Evolutionary conservation across 2,329 filamentous ascomycete species (phyloP), one percentile per base, ranked within the genome.

Genomic region (Pseudodiploospora longispora): DNA sequence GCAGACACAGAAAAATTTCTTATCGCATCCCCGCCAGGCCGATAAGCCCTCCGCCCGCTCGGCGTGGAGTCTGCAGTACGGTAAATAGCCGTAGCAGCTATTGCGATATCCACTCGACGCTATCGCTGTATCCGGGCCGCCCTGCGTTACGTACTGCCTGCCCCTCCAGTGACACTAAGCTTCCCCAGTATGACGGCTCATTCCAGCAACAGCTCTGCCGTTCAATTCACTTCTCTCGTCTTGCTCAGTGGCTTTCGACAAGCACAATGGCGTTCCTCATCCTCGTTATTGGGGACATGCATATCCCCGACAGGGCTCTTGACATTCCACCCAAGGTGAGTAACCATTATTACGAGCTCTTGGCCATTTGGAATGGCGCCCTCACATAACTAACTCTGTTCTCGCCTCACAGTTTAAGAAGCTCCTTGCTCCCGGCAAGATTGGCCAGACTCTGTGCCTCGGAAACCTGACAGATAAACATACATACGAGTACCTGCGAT

Each of bases 271-370:
- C 88, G 52, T 87, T 91, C 68, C 76, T 95, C 55, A 89, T 95
- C 61, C 79, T 95, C 62, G 87, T 93, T 61, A 87, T 95, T 56
- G 88, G 88, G 64, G 89, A 95, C 71, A 80, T 95, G 43, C 89
- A 95, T 71, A 95, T 95, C 68, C 89, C 89, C 57, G 89, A 95
- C 67, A 78, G 89, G 63, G 89, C 88, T 56, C 82, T 93, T 52
- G 89, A 95, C 65, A 90, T 95, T 59, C 89, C 89, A 47, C 76
- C 84, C 65, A 95, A 95, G 82, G 88, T 89, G 74, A 54, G 52
- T 34, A 42, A 10, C 8, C 19, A 39, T 32, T 33, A 27, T 27
- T 4, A 10, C 27, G 36, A 12, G 6, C 27, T 30, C 5, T 39
- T 9, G 4, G 10, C 29, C 27, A 8, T 31, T 10, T 19, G 19